Base-by-base conservation (phyloP, 1,139 yeast genomes). In the Magnusiomyces fungicola region DNA sequence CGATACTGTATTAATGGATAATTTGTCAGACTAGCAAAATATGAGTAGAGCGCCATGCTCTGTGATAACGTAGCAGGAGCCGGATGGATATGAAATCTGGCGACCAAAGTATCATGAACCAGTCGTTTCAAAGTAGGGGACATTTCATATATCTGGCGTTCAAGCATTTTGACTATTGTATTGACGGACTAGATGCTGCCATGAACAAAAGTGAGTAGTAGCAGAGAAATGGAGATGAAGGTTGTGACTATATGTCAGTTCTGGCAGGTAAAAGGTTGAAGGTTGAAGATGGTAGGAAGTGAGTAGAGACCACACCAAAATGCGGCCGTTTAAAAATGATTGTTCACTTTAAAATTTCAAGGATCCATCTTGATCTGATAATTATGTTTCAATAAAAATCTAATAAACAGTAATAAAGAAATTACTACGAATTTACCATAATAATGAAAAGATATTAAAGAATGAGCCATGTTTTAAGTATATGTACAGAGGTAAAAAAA, bases 1-100 rank as follows among this genome's bases (percentile, higher is more conserved):
- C 58, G 56, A 53, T 62, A 66, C 41, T 62, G 62, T n/a, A 66
- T 56, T 25, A 66, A 49, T 18, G 53, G 49, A 27, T 59, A 56
- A 9, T 55, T 39, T 16, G 53, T 36, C 12, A 50, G 43, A 18
- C 19, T 12, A 9, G 37, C 37, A 43, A 66, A 49, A 36, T 59
- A 53, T 5, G 55, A 49, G 53, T 61, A 61, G 2, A 64, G 38
- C 2, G 58, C 59, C 14, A 65, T 55, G 38, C 63, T 56, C 41
- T 65, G 66, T 1, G 61, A 47, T 12, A 66, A 53, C 19, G 55
- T 50, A 32, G 46, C 46, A 1, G 69, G 69, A 16, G 58, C 56
- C 6, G 69, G 69, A 10, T 44, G 24, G 12, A 65, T 53, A 37
- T 50, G 51, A 51, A 58, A 65, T 39, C 56, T 56, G 2, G 61